Evolutionary conservation across 257 asterid genomes (phyloP).

Genomic region (Ophiorrhiza pumila): DNA sequence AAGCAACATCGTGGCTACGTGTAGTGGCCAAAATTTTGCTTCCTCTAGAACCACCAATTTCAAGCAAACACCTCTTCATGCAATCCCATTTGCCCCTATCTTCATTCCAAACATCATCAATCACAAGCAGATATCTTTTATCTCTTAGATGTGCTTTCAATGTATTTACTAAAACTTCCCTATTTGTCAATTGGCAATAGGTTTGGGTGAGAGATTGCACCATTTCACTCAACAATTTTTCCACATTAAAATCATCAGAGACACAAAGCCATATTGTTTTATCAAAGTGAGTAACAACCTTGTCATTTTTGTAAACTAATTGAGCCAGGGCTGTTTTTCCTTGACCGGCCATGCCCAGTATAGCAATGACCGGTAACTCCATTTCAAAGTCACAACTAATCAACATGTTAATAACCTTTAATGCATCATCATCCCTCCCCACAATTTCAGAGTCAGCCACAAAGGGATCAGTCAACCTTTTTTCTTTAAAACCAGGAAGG

Average conservation of each 20-base stretch:
- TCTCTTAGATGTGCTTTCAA: neutral
- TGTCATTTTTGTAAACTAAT: neutral
- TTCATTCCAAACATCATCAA: conserved; percentile 25
- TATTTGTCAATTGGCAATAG: neutral
- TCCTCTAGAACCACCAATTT: conserved; percentile 16
- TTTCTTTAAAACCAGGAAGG: neutral
- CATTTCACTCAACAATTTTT: conserved; percentile 9
- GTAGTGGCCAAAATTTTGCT: conserved; percentile 23
- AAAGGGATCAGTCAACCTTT: too few relatives aligned
- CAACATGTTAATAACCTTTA: neutral
- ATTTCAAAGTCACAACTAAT: neutral
- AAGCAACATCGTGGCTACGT: neutral
- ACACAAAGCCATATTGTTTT: conserved; percentile 19
- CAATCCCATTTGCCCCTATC: conserved; percentile 7
- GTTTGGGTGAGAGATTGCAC: conserved; percentile 2
- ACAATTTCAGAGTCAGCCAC: too few relatives aligned
- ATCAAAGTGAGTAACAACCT: neutral
- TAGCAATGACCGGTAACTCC: neutral
- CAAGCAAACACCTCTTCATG: conserved; percentile 4
- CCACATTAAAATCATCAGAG: conserved; percentile 14
- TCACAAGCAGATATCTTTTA: conserved; percentile 17
- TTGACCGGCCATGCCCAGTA: conserved; percentile 18
- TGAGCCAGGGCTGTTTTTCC: conserved; percentile 21
- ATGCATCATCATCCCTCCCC: neutral
- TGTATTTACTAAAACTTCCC: conserved; percentile 16